Percentiles rank a stretch among this genome's conserved stretches.
These are phyloP conservation scores for Botrytis porri DNA, from an alignment of 2,329 filamentous ascomycete species.

Conservation along the genomic window DNA sequence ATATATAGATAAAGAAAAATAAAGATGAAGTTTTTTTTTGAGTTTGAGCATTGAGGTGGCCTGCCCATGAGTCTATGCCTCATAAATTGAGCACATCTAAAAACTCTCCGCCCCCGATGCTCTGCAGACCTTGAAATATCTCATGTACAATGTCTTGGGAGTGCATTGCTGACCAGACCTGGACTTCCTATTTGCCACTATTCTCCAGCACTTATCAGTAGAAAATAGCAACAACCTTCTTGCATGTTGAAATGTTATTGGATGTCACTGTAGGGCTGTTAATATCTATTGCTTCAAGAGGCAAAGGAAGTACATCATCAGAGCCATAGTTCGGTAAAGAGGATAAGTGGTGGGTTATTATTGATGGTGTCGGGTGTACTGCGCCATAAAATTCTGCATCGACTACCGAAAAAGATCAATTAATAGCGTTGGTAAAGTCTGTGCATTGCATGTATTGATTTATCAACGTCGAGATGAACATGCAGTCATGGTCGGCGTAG, in stretches of 20 bases:
- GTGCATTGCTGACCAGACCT: no score
- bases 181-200: no score
- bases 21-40: no score
- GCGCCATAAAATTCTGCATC: background rate
- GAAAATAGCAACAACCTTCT: no score
- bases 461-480: background rate
- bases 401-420: background rate
- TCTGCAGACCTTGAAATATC: background rate
- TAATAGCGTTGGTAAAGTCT: background rate
- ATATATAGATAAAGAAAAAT: background rate
- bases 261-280: background rate
- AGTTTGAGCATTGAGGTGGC: background rate
- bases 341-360: background rate
- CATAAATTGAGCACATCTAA: background rate
- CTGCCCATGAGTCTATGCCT: background rate
- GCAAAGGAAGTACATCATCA: background rate
- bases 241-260: no score
- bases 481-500: background rate
- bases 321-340: background rate
- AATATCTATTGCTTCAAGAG: background rate
- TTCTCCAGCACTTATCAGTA: no score
- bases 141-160: background rate
- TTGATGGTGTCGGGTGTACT: background rate
- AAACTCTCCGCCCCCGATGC: background rate
- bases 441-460: background rate